A percentile compares a stretch with the other conserved stretches of the same genome.
phyloP scores from a whole-genome alignment of 176 grass and related monocot species.

The Cenchrus fungigraminus region DNA sequence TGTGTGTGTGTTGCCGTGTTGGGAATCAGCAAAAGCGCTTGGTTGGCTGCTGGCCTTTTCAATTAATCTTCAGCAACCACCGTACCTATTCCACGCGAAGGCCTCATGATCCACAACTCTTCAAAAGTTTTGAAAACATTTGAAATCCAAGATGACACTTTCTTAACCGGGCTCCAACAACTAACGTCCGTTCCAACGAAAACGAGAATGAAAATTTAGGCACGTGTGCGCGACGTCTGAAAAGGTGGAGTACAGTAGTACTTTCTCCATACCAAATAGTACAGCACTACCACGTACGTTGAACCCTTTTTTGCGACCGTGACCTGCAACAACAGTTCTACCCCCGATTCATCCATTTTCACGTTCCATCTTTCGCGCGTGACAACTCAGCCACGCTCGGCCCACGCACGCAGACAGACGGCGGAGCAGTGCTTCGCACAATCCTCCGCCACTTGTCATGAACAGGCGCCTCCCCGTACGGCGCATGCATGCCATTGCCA shows the following conservation, averaged over 20 bases:
- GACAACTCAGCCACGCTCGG: not conserved
- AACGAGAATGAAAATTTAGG: too few relatives aligned
- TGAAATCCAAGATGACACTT: not conserved
- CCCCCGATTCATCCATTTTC: not conserved
- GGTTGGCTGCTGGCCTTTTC: constrained; percentile 9
- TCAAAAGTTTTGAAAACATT: not conserved
- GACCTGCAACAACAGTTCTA: not conserved
- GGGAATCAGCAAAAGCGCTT: constrained; percentile 33
- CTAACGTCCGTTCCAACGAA: not conserved
- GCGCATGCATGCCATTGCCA: constrained; percentile 23
- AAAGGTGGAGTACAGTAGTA: not conserved
- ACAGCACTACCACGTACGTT: not conserved
- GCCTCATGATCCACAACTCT: not conserved
- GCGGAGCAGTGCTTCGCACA: constrained; percentile 33
- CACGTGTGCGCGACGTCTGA: not conserved
- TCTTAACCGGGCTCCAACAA: not conserved
- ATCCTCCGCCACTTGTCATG: constrained; percentile 37
- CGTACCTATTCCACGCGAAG: too few relatives aligned
- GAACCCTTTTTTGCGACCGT: not conserved
- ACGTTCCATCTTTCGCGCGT: constrained; percentile 7
- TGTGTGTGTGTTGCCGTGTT: constrained; percentile 12
- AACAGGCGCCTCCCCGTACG: not conserved
- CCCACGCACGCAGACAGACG: not conserved
- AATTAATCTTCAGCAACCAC: not conserved
- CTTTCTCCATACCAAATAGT: too few relatives aligned